Conservation (phyloP, 1,284 basidiomycete species). For the Inonotus hispidus region DNA sequence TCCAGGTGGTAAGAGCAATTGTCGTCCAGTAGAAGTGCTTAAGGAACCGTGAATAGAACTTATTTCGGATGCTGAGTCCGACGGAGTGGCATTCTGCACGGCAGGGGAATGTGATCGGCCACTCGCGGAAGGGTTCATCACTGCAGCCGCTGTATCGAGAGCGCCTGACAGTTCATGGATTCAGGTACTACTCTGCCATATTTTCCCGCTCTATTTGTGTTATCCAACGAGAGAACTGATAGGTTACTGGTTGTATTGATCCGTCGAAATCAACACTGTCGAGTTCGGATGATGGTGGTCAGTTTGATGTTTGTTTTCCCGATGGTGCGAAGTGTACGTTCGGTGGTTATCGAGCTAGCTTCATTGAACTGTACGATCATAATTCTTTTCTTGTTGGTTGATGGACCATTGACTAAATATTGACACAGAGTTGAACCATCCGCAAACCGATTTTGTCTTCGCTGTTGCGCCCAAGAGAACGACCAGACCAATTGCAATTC, state of each 20-base stretch:
- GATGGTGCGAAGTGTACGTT: slow-evolving; percentile 48
- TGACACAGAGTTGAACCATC: slow-evolving; percentile 39
- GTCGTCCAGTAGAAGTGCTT: neutral
- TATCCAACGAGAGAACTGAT: neutral
- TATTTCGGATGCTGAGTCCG: slow-evolving; percentile 40
- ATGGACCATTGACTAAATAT: neutral
- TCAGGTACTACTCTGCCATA: slow-evolving; percentile 35
- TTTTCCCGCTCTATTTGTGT: neutral
- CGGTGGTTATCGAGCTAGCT: slow-evolving; percentile 46
- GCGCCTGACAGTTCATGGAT: slow-evolving; percentile 37
- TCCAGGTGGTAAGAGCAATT: slow-evolving; percentile 30
- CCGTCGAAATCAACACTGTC: slow-evolving; percentile 35
- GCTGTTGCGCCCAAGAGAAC: slow-evolving; percentile 37
- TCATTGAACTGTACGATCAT: slow-evolving; percentile 50
- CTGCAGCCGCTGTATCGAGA: slow-evolving; percentile 32
- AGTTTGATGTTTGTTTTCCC: slow-evolving; percentile 46
- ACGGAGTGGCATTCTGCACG: slow-evolving; percentile 37
- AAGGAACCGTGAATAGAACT: slow-evolving; percentile 28
- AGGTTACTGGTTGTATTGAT: slow-evolving; percentile 49
- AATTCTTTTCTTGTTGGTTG: slow-evolving; percentile 20
- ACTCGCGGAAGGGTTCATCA: slow-evolving; percentile 38
- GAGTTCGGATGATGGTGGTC: slow-evolving; percentile 38
- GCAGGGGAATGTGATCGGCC: slow-evolving; percentile 28
- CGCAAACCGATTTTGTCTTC: slow-evolving; percentile 41
- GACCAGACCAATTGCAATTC: slow-evolving; percentile 49